Evolutionary conservation across 129 eudicot species (phyloP).

Genomic region (Silybum marianum): DNA sequence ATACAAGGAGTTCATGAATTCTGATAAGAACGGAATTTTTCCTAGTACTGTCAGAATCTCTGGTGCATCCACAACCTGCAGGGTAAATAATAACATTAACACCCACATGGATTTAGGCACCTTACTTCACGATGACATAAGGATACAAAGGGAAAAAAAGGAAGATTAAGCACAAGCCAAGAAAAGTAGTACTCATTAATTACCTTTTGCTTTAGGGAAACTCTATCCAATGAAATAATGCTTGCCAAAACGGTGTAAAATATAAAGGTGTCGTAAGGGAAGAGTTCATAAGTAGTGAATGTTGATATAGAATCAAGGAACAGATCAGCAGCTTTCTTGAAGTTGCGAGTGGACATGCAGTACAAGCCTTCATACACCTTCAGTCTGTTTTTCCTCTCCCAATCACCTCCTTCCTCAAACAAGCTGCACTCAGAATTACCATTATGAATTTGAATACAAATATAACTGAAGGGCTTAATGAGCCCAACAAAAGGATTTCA

Average conservation of each 20-base stretch:
- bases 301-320: slow-evolving; percentile 96
- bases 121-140: not conserved
- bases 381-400: slow-evolving; percentile 98
- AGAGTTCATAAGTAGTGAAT: slow-evolving; percentile 91
- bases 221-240: slow-evolving; percentile 88
- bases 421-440: slow-evolving; percentile 44
- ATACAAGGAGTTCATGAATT: slow-evolving; percentile 71
- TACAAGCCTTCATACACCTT: slow-evolving; percentile 95
- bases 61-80: slow-evolving; percentile 80
- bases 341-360: slow-evolving; percentile 94
- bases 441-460: slow-evolving; percentile 1
- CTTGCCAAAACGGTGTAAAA: slow-evolving; percentile 93
- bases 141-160: not conserved
- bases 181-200: not conserved
- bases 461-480: not conserved
- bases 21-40: slow-evolving; percentile 66
- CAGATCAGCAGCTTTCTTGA: slow-evolving; percentile 87
- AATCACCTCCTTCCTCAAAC: slow-evolving; percentile 98
- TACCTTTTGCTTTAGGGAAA: slow-evolving; percentile 95
- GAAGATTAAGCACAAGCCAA: not conserved
- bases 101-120: not conserved
- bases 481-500: not conserved
- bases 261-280: slow-evolving; percentile 91
- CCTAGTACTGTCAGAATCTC: slow-evolving; percentile 78
- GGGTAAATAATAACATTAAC: not conserved